Conservation (phyloP, 2,329 filamentous ascomycete species). For the Nigrospora sphaerica region DNA sequence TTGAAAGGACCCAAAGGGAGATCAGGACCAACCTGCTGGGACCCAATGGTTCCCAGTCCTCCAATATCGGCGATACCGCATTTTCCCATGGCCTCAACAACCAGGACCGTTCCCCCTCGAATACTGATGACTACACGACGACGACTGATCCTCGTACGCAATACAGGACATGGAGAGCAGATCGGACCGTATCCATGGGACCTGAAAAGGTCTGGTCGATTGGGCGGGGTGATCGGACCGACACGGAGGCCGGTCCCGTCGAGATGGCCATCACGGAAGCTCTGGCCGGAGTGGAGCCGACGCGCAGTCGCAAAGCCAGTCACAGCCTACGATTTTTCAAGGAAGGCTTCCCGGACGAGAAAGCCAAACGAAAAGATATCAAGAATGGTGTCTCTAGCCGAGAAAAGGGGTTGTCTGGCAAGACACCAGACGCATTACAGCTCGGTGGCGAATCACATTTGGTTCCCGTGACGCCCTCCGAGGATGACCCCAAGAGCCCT, state of each 20-base stretch:
- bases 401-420: slow-evolving; percentile 32
- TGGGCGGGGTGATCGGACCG: slow-evolving; percentile 40
- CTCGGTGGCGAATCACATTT: too few species aligned
- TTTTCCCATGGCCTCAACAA: slow-evolving; percentile 14
- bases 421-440: slow-evolving; percentile 11
- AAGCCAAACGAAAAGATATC: slow-evolving; percentile 44
- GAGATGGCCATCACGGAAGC: slow-evolving; percentile 59
- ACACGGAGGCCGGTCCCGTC: slow-evolving; percentile 47
- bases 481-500: not conserved
- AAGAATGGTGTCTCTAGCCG: slow-evolving; percentile 21
- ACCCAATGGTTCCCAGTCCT: slow-evolving; percentile 11
- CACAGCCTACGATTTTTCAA: slow-evolving; percentile 62
- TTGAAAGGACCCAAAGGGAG: slow-evolving; percentile 35
- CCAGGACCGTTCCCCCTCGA: slow-evolving; percentile 5
- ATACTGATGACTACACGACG: slow-evolving; percentile 11
- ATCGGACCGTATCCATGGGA: slow-evolving; percentile 34
- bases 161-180: slow-evolving; percentile 29
- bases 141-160: slow-evolving; percentile 18
- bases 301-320: slow-evolving; percentile 60
- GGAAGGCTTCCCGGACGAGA: slow-evolving; percentile 56
- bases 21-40: slow-evolving; percentile 23
- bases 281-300: slow-evolving; percentile 53
- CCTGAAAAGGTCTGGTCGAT: slow-evolving; percentile 60
- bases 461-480: not conserved
- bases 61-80: slow-evolving; percentile 25